A percentile compares a stretch with the other conserved stretches of the same genome.
Evolutionary conservation across 805 yeast genomes (phyloP).

Genomic region (Suhomyces vadensis): DNA sequence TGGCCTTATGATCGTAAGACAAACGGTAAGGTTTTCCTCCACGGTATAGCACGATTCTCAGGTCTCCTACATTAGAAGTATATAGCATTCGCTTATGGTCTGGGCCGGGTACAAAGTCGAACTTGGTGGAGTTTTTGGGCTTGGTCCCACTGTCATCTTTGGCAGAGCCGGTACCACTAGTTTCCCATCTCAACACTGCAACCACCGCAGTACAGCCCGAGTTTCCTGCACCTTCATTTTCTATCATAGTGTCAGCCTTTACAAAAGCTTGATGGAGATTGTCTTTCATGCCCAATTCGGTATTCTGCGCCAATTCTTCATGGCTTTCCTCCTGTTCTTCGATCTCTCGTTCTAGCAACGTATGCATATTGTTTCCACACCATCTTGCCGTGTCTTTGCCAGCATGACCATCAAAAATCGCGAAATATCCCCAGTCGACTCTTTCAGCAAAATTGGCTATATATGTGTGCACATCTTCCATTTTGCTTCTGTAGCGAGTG

Average conservation of each 20-base stretch:
- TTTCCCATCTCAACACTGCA: conserved; percentile 86
- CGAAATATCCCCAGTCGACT: conserved; percentile 93
- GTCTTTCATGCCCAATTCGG: conserved; percentile 66
- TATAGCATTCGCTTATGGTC: conserved; percentile 73
- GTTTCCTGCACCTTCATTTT: conserved; percentile 59
- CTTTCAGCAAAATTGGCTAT: conserved; percentile 91
- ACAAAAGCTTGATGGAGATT: conserved; percentile 68
- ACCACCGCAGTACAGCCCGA: conserved; percentile 97
- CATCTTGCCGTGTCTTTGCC: conserved; percentile 91
- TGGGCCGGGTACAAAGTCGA: conserved; percentile 49
- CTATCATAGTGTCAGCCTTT: conserved; percentile 71
- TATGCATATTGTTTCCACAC: conserved; percentile 87
- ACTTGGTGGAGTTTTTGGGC: conserved; percentile 21
- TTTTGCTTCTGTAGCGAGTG: conserved; percentile 72
- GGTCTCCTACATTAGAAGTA: conserved; percentile 95
- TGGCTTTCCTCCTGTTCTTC: conserved; percentile 10
- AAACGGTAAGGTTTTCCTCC: conserved; percentile 74
- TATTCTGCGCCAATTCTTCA: conserved; percentile 15
- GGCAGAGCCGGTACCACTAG: conserved; percentile 12
- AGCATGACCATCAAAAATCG: conserved; percentile 96
- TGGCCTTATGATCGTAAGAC: conserved; percentile 92
- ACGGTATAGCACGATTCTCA: conserved; percentile 77
- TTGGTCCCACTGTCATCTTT: conserved; percentile 12
- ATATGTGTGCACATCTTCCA: conserved; percentile 96
- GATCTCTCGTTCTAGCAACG: conserved; percentile 60